A percentile compares a stretch with the other conserved stretches of the same genome.
Evolutionary conservation across 345 rosid species (phyloP).

Genomic region (Eucalyptus curtisii): DNA sequence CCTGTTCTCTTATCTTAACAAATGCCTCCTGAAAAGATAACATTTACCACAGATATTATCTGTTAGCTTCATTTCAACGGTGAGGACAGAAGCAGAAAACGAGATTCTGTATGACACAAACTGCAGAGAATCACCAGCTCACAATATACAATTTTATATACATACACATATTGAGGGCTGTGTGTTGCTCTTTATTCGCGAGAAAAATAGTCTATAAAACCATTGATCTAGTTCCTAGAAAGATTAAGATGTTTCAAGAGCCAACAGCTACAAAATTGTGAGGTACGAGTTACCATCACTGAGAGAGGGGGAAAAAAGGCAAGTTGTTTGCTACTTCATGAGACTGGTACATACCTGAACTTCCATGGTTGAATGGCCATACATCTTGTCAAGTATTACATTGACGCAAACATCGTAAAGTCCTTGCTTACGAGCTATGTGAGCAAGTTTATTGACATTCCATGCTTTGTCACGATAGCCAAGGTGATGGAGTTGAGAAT

Average conservation of each 20-base stretch:
- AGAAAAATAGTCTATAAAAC: background rate
- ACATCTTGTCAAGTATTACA: conserved; percentile 85
- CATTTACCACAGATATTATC: background rate
- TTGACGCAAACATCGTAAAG: conserved; percentile 87
- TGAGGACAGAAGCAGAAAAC: background rate
- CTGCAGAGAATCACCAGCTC: background rate
- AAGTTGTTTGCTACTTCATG: background rate
- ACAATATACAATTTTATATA: background rate
- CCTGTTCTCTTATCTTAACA: conserved; percentile 97
- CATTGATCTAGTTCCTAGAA: background rate
- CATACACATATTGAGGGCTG: background rate
- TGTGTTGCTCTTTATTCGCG: background rate
- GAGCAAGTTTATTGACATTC: conserved; percentile 98
- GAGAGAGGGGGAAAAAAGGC: background rate
- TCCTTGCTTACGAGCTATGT: conserved; percentile 92
- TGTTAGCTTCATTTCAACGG: background rate
- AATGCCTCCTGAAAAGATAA: conserved; percentile 75
- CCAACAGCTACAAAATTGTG: background rate
- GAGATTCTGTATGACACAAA: background rate
- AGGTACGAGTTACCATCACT: background rate
- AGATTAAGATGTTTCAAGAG: background rate
- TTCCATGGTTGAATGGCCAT: conserved; percentile 98
- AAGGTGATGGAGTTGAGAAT: conserved; percentile 89
- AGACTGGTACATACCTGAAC: conserved; percentile 58
- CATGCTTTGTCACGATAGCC: conserved; percentile 98